Evolutionary conservation across 768 basidiomycete genomes (phyloP), one percentile per base, ranked within the genome.

Genomic region (Jaapia argillacea): DNA sequence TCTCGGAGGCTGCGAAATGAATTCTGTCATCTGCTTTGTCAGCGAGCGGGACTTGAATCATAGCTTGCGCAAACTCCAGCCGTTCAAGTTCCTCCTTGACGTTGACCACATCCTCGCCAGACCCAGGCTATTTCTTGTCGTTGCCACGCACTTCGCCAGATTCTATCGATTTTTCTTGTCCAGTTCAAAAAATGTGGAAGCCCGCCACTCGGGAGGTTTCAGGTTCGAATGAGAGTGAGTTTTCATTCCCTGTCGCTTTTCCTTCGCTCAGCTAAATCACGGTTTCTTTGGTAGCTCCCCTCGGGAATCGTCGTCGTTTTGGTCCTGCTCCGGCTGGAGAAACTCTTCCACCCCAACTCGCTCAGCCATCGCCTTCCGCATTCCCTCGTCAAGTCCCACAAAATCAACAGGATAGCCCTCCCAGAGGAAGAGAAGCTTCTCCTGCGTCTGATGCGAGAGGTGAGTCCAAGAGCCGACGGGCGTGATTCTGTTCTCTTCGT

Each of bases 141-240:
- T n/a, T n/a, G n/a, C n/a, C n/a, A n/a, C n/a, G n/a, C n/a, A n/a
- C n/a, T n/a, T n/a, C n/a, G n/a, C n/a, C n/a, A n/a, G 43, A 24
- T 48, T 48, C 42, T 33, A 36, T 18, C 41, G 26, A 39, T 47
- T 44, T 49, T 43, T 52, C 44, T 53, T 48, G 44, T 47, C 49
- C n/a, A n/a, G n/a, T n/a, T n/a, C n/a, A n/a, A 42, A 63, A 54
- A 50, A 88, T 90, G 87, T 90, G 87, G 85, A 81, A 81, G 64
- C 86, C 86, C 45, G 85, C 88, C 49, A 88, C 88, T 45, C 80
- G 80, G 52, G 83, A 89, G 64, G 85, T 92, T 23, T 87, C 87
- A 28, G 92, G 91, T 45, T 93, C 91, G 18, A 96, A 96, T 54
- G 91, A 94, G 36, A 85, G 90, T 87, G 28, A 54, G 77, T 65